Percentiles rank a stretch among this genome's conserved stretches.
Conservation (phyloP, 2,329 filamentous ascomycete genomes). For the Arthrobotrys iridis region DNA sequence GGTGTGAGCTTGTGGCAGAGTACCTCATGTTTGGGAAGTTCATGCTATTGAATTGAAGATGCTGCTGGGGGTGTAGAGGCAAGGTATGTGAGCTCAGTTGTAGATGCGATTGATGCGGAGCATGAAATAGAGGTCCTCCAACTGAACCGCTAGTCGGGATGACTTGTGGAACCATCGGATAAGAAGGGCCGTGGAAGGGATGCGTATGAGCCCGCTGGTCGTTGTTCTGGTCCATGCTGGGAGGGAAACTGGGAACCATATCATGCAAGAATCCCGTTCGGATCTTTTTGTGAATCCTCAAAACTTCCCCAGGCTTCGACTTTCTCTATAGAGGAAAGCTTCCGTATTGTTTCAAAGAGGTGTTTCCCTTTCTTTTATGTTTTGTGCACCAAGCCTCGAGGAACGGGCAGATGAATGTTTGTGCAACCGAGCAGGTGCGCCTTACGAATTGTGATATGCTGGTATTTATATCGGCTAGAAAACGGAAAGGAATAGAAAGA, state of each 20-base stretch:
- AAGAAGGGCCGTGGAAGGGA: not conserved
- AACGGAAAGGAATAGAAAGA: not conserved
- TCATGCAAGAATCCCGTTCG: slow-evolving; percentile 3
- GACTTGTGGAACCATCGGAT: slow-evolving; percentile 35
- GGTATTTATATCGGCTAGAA: not conserved
- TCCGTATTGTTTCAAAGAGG: slow-evolving; percentile 10
- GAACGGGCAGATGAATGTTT: slow-evolving; percentile 17
- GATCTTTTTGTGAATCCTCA: not conserved
- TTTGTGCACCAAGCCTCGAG: slow-evolving; percentile 27
- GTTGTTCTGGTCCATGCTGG: slow-evolving; percentile 30
- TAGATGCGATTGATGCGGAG: not conserved
- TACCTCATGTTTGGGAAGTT: slow-evolving; percentile 22
- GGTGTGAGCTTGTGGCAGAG: slow-evolving; percentile 2
- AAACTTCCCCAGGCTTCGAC: not conserved
- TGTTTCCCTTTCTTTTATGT: not conserved
- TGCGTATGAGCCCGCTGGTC: slow-evolving; percentile 28
- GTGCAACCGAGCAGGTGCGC: slow-evolving; percentile 31
- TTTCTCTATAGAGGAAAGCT: slow-evolving; percentile 43
- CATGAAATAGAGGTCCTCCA: slow-evolving; percentile 1
- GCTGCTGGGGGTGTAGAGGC: slow-evolving; percentile 6
- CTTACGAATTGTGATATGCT: slow-evolving; percentile 18
- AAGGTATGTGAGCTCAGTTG: not conserved
- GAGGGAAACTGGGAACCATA: slow-evolving; percentile 4
- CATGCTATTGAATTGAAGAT: slow-evolving; percentile 15
- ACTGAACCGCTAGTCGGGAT: slow-evolving; percentile 16